These are phyloP conservation scores for Candida rishiriensis DNA, from an alignment of 805 yeast genomes.

Conservation along the genomic window DNA sequence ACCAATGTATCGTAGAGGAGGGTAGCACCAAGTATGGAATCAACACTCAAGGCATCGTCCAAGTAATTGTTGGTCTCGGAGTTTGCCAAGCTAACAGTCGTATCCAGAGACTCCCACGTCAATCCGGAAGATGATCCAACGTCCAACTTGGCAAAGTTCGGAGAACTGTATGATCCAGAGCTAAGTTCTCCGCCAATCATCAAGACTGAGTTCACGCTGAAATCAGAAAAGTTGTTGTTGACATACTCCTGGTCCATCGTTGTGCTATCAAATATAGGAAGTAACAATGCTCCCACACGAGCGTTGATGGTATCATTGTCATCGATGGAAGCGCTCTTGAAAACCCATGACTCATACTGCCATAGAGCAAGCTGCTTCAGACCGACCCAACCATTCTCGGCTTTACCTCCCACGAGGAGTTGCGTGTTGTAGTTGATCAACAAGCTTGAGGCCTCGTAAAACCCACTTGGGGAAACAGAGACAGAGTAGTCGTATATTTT, in stretches of 20 bases:
- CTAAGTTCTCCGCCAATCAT: conserved; percentile 58
- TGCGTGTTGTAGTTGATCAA: conserved; percentile 42
- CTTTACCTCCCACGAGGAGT: conserved; percentile 63
- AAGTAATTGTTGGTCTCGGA: conserved; percentile 16
- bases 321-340: conserved; percentile 33
- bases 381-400: conserved; percentile 61
- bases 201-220: conserved; percentile 38
- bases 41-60: conserved; percentile 23
- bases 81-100: conserved; percentile 20
- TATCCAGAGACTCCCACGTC: conserved; percentile 37
- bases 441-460: conserved; percentile 46
- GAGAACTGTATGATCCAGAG: conserved; percentile 33
- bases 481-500: conserved; percentile 38
- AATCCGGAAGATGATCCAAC: conserved; percentile 35
- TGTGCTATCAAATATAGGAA: conserved; percentile 46
- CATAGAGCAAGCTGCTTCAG: conserved; percentile 72
- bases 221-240: conserved; percentile 27
- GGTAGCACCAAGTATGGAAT: conserved; percentile 42
- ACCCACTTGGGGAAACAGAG: conserved; percentile 50
- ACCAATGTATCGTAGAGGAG: conserved; percentile 47
- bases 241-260: conserved; percentile 18
- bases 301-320: conserved; percentile 42
- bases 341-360: conserved; percentile 70
- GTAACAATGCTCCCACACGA: conserved; percentile 45
- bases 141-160: conserved; percentile 38